Evolutionary conservation across 208 protist genomes (phyloP).

Genomic region (Entamoeba invadens): DNA sequence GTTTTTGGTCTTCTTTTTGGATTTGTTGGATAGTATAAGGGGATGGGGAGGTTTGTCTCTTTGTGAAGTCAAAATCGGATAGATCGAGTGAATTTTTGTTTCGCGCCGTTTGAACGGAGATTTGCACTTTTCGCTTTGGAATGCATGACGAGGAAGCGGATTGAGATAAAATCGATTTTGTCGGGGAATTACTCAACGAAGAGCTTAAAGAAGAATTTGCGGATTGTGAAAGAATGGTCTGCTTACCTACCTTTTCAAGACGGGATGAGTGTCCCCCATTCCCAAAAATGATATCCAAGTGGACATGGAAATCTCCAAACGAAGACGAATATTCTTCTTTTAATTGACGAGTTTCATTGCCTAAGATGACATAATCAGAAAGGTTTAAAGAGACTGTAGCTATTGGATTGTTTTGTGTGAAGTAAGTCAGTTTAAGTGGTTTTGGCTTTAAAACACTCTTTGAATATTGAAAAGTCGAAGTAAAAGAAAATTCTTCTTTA

Average conservation of each 20-base stretch:
- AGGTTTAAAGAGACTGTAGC: not conserved
- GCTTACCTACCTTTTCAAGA: not conserved
- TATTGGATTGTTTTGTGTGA: not conserved
- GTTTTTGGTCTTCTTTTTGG: not conserved
- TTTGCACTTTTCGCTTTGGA: not conserved
- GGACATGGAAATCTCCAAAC: not conserved
- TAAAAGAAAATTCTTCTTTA: not conserved
- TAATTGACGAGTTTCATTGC: not conserved
- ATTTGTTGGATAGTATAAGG: not conserved
- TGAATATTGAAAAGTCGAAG: not conserved
- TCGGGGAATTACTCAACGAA: no score
- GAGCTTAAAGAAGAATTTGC: not conserved
- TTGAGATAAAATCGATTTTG: not conserved
- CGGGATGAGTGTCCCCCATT: not conserved
- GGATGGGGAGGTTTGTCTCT: not conserved
- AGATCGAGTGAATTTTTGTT: not conserved
- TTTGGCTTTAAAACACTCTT: not conserved
- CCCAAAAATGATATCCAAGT: not conserved
- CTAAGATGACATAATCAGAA: not conserved
- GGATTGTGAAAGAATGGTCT: not conserved
- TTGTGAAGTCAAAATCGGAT: not conserved
- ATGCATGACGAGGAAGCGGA: not conserved
- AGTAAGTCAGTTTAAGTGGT: not conserved
- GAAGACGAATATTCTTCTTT: not conserved
- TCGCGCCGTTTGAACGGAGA: not conserved